phyloP scores from a whole-genome alignment of 495 filamentous ascomycete species.

The Xylaria scruposa region DNA sequence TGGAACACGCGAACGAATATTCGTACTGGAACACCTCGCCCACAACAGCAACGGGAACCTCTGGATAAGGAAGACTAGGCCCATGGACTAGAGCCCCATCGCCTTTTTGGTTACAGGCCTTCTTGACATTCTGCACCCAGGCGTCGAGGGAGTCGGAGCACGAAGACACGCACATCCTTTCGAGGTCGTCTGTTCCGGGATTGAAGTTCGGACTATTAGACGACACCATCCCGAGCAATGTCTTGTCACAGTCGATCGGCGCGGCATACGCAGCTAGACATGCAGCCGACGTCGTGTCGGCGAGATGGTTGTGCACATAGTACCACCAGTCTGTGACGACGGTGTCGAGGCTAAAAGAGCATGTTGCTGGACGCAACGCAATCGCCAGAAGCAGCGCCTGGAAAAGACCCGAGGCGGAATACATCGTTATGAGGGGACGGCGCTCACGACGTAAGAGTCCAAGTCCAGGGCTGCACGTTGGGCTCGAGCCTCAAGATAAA shows the following conservation, averaged over 20 bases:
- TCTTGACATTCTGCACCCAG: constrained; percentile 3
- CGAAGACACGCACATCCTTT: background rate
- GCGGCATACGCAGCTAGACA: constrained; percentile 9
- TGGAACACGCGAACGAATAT: constrained; percentile 1
- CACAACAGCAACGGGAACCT: constrained; percentile 1
- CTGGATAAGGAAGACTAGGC: background rate
- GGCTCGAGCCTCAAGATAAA: background rate
- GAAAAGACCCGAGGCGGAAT: background rate
- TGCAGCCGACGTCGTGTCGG: background rate
- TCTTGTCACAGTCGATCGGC: constrained; percentile 4
- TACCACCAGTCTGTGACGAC: constrained; percentile 11
- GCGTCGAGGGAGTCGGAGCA: background rate
- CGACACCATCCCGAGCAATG: background rate
- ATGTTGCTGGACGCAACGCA: background rate
- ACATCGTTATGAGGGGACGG: background rate
- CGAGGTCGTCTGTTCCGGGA: background rate
- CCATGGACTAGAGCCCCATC: background rate
- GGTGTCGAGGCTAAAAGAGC: constrained; percentile 7
- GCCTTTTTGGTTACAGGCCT: background rate
- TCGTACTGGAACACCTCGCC: constrained; percentile 7
- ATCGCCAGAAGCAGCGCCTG: background rate
- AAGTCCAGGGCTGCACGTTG: background rate
- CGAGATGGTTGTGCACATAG: constrained; percentile 5
- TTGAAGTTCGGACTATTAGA: constrained; percentile 3
- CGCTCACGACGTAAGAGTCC: background rate